phyloP scores from a whole-genome alignment of 805 yeast species.

The Schizosaccharomyces japonicus region DNA sequence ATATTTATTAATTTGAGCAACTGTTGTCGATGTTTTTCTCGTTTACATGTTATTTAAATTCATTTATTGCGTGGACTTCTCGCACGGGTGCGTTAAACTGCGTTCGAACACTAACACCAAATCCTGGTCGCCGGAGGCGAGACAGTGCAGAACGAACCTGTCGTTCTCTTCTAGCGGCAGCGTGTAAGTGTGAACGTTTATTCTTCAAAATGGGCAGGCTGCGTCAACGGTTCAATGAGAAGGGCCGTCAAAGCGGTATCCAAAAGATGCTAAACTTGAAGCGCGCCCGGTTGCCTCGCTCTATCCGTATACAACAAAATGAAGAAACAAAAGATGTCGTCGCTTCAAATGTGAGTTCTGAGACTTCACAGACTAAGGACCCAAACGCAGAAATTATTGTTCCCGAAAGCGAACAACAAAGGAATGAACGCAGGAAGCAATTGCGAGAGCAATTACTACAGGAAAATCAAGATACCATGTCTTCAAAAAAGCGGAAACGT shows the following conservation, averaged over 20 bases:
- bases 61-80: no score
- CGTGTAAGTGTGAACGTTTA: no score
- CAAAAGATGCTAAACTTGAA: constrained; percentile 52
- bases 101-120: no score
- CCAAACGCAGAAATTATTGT: constrained; percentile 7
- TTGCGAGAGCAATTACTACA: neutral
- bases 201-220: constrained; percentile 80
- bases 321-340: constrained; percentile 11
- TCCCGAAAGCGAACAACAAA: constrained; percentile 1
- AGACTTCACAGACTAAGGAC: constrained; percentile 1
- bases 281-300: constrained; percentile 42
- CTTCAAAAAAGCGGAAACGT: constrained; percentile 1
- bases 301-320: constrained; percentile 24
- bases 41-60: no score
- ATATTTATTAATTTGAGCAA: no score
- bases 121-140: no score
- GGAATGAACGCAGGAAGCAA: neutral
- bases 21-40: no score
- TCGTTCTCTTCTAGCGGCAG: no score
- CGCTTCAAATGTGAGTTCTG: neutral
- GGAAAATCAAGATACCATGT: neutral
- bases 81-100: no score
- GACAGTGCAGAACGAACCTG: no score
- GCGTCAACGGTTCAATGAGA: constrained; percentile 57
- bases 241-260: constrained; percentile 66